Evolutionary conservation across 768 basidiomycete species (phyloP), one percentile per base, ranked within the genome.

Genomic region (Lentinula aciculospora): DNA sequence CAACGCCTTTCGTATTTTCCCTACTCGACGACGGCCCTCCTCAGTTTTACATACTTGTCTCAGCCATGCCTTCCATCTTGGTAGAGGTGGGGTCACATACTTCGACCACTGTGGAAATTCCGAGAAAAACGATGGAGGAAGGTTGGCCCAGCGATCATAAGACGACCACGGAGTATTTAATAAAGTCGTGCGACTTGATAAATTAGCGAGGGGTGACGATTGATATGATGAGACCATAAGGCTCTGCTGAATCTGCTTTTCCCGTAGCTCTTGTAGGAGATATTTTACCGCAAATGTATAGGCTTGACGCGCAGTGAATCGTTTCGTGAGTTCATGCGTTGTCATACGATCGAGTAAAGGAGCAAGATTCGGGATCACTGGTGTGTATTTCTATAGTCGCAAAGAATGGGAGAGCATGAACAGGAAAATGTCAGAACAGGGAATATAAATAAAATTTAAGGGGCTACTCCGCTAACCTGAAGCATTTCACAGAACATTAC

Each of bases 281-380:
- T 56, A 36, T 13, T 17, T 39, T 12, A 27, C 57, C 21, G 60
- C 57, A 31, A 63, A 63, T 21, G 8, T 28, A 23, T 57, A 49
- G 17, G 63, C 63, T 27, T 64, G 37, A 25, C 45, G 23, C 17
- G 61, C 60, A 0, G 63, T 62, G 28, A 64, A 64, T 34, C 63
- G 57, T 37, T 27, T 48, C 1, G 39, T 34, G 3, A 64, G 19
- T 13, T 64, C 51, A 17, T 58, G 50, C 15, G 58, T 62, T n/a
- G 61, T 60, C 60, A 64, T 59, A 19, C 61, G 29, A 44, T 64
- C 63, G 13, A 64, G 46, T 23, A 64, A 56, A 17, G 61, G 63
- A 9, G 58, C 63, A 7, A 64, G 48, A 39, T 58, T 29, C 2
- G 63, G 61, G 4, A 62, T 50, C 5, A 31, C n/a, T 9, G 58